Conservation (phyloP, 192 early-diverging fungal genomes). For the Linnemannia hyalina region DNA sequence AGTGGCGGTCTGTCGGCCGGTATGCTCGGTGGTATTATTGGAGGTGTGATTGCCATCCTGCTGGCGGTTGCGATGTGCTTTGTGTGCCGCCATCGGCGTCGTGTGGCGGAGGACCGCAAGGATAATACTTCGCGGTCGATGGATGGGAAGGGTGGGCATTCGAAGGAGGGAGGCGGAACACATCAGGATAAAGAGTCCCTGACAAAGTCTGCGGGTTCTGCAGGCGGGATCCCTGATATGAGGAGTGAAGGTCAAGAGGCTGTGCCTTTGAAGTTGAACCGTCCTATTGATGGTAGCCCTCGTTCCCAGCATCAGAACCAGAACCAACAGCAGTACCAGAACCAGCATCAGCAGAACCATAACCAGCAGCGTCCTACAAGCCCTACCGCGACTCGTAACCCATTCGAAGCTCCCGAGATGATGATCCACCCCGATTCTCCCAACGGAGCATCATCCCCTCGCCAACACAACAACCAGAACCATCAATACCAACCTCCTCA, state of each 20-base stretch:
- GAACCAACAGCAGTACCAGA: slow-evolving; percentile 10
- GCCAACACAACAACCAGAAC: background rate
- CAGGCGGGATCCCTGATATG: slow-evolving; percentile 12
- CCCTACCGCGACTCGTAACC: slow-evolving; percentile 16
- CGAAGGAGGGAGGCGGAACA: slow-evolving; percentile 21
- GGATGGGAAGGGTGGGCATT: background rate
- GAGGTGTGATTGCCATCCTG: slow-evolving; percentile 18
- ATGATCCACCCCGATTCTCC: background rate
- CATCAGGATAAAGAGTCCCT: slow-evolving; percentile 43
- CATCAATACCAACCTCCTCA: slow-evolving; percentile 32
- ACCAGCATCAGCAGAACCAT: background rate
- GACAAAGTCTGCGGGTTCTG: slow-evolving; percentile 28
- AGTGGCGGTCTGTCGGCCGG: slow-evolving; percentile 23
- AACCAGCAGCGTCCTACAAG: slow-evolving; percentile 8
- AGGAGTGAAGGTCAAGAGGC: slow-evolving; percentile 8
- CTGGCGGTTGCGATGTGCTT: slow-evolving; percentile 21
- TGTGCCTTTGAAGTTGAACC: slow-evolving; percentile 11
- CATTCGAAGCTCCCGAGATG: slow-evolving; percentile 22
- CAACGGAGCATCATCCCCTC: background rate
- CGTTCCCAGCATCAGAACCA: slow-evolving; percentile 6
- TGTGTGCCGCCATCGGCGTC: slow-evolving; percentile 38
- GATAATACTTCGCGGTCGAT: slow-evolving; percentile 7
- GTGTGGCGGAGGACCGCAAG: slow-evolving; percentile 10
- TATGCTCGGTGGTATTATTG: slow-evolving; percentile 30
- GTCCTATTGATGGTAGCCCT: slow-evolving; percentile 4